Conservation (phyloP, 306 rosid species). For the Delonix regia region DNA sequence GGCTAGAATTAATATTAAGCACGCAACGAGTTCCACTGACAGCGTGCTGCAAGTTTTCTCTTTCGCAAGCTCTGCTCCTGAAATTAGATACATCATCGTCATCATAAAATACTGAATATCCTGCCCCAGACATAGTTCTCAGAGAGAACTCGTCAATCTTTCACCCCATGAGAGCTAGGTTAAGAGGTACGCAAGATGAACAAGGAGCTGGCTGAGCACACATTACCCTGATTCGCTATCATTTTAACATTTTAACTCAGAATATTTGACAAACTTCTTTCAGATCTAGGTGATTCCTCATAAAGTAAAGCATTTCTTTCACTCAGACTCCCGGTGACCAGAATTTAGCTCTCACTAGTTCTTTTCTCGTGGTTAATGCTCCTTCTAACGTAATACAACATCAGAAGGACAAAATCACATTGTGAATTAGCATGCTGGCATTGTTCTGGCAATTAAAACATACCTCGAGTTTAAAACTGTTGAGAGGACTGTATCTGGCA, state of each 20-base stretch:
- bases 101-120: slow-evolving; percentile 15
- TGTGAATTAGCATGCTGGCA: slow-evolving; percentile 2
- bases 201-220: slow-evolving; percentile 84
- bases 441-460: slow-evolving; percentile 8
- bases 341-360: not conserved
- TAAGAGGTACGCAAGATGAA: slow-evolving; percentile 77
- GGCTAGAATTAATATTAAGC: slow-evolving; percentile 53
- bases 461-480: slow-evolving; percentile 12
- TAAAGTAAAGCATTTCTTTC: slow-evolving; percentile 31
- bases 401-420: not conserved
- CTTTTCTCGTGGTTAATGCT: slow-evolving; percentile 6
- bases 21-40: slow-evolving; percentile 62
- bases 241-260: slow-evolving; percentile 54
- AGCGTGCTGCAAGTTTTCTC: slow-evolving; percentile 57
- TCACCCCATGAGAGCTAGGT: slow-evolving; percentile 58
- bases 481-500: not conserved
- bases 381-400: not conserved
- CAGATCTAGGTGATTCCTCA: slow-evolving; percentile 52
- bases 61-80: slow-evolving; percentile 50
- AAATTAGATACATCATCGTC: slow-evolving; percentile 50
- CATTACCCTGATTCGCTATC: slow-evolving; percentile 75
- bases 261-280: slow-evolving; percentile 50
- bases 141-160: slow-evolving; percentile 65
- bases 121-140: slow-evolving; percentile 60
- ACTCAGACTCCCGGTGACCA: slow-evolving; percentile 1